Evolutionary conservation across 2,329 filamentous ascomycete species (phyloP), one percentile per base, ranked within the genome.

Genomic region (Tolypocladium album): DNA sequence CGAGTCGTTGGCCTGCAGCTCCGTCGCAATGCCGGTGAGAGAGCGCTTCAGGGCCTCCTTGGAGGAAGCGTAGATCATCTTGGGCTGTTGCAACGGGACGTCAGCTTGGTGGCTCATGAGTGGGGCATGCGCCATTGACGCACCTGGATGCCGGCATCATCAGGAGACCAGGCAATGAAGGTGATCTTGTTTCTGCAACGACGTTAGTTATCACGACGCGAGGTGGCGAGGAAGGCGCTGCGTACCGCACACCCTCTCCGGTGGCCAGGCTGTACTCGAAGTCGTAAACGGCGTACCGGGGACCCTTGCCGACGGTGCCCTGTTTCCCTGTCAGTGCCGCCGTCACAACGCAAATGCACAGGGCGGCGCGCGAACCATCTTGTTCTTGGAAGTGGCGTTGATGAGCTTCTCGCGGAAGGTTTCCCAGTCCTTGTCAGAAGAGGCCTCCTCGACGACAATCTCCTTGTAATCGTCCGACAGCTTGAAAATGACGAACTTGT

Each of bases 11-110:
- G 89, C 89, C 81, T 94, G 89, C 69, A 92, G 82, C 74, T 93
- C 89, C 68, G 80, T 78, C 63, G 87, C 88, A 68, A 93, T 78
- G 64, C 89, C 89, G 72, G 84, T 89, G 64, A 94, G 83, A 57
- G 88, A 76, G 75, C 87, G 87, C 84, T 92, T 93, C 67, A 94
- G 83, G 62, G 88, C 88, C 70, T 92, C 88, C 81, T 93, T 94
- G 76, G 90, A 94, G 58, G 90, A 89, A 69, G 89, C 88, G 82
- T 93, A 94, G 75, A 92, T 83, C 90, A 94, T 94, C 82, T 92
- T 92, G 76, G 88, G 82, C 89, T 92, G 67, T 61, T 34, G 38
- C 55, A 40, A 22, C 38, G 24, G 45, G 24, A 50, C 11, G 55
- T 57, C 53, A 47, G 53, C 40, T n/a, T 13, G 8, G 39, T 9